Evolutionary conservation across 2,329 filamentous ascomycete genomes (phyloP).

Genomic region (Verticillium nonalfalfae): DNA sequence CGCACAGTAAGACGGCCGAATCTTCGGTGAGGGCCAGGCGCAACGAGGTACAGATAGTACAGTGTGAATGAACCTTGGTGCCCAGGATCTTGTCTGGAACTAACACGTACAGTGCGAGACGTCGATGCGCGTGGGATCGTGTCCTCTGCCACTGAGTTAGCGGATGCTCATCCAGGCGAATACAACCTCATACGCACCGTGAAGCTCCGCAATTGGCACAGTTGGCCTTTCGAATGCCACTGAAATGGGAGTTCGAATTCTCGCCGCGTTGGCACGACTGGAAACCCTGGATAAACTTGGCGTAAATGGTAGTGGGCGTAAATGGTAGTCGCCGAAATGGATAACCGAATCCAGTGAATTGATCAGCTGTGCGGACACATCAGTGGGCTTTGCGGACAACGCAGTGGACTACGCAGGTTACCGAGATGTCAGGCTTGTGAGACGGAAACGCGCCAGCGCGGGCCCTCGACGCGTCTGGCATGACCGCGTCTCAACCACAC

Average conservation of each 20-base stretch:
- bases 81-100: neutral
- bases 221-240: neutral
- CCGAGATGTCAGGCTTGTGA: neutral
- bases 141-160: neutral
- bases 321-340: too few relatives aligned
- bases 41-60: neutral
- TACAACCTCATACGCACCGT: neutral
- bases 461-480: neutral
- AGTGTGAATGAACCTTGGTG: neutral
- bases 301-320: too few relatives aligned
- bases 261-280: too few relatives aligned
- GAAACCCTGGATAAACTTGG: too few relatives aligned
- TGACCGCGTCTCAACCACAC: slow-evolving; percentile 7
- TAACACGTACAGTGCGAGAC: neutral
- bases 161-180: neutral
- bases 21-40: neutral
- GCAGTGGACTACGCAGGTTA: too few relatives aligned
- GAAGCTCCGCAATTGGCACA: neutral
- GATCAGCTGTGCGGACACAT: too few relatives aligned
- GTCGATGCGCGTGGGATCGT: neutral
- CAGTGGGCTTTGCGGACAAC: too few relatives aligned
- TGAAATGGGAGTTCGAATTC: neutral
- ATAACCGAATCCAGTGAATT: too few relatives aligned
- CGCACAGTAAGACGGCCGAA: neutral
- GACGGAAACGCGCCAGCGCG: neutral